Conservation (phyloP, 768 basidiomycete genomes). For the Boletus vermiculosoides region DNA sequence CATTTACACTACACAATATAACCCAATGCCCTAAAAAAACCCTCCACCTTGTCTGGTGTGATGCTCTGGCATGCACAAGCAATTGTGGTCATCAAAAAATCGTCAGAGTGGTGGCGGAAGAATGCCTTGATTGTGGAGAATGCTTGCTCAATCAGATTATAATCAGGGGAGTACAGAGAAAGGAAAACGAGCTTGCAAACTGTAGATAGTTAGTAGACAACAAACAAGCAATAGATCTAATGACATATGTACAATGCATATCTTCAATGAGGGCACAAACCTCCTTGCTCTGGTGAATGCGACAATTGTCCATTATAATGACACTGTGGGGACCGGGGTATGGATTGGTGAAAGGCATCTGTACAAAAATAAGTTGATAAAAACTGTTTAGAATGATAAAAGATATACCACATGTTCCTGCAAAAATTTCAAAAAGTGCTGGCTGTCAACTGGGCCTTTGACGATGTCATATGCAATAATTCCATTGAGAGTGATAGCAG, state of each 20-base stretch:
- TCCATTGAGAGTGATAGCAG: slow-evolving; percentile 17
- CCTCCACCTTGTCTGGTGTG: background rate
- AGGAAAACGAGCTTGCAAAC: too few relatives aligned
- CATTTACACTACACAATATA: background rate
- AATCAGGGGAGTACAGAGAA: background rate
- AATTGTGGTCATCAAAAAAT: background rate
- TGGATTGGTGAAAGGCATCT: too few relatives aligned
- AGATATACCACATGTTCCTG: too few relatives aligned
- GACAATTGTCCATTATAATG: too few relatives aligned
- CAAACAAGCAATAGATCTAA: too few relatives aligned
- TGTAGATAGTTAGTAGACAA: too few relatives aligned
- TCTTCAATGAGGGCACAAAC: background rate
- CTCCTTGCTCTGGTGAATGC: too few relatives aligned
- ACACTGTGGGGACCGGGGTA: too few relatives aligned
- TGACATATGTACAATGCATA: too few relatives aligned
- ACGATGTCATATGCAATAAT: slow-evolving; percentile 21
- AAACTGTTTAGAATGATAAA: too few relatives aligned
- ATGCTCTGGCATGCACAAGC: slow-evolving; percentile 1
- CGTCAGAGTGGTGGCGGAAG: background rate
- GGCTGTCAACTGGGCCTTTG: background rate
- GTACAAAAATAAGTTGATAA: too few relatives aligned
- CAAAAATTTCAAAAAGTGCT: too few relatives aligned
- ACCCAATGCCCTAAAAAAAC: slow-evolving; percentile 1
- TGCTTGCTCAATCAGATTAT: slow-evolving; percentile 8
- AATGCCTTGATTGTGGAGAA: background rate